A percentile compares a stretch with the other conserved stretches of the same genome.
Conservation (phyloP, 179 eudicot species). For the Heliamphora pulchella region DNA sequence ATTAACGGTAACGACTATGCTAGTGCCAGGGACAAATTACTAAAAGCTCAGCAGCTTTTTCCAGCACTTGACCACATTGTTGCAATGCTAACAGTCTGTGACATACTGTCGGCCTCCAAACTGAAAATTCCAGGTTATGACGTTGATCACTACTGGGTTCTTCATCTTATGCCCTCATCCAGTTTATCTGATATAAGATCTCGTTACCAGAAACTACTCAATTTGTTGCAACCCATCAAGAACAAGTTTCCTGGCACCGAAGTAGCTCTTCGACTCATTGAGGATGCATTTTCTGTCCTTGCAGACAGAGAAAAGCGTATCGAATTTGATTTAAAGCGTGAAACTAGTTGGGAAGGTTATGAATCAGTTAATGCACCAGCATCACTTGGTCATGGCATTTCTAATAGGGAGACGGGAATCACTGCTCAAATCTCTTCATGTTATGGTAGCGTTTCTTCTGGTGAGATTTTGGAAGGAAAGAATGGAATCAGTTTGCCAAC, state of each 20-base stretch:
- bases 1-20: conserved; percentile 22
- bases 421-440: conserved; percentile 12
- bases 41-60: conserved; percentile 32
- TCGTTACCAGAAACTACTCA: conserved; percentile 28
- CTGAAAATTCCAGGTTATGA: conserved; percentile 27
- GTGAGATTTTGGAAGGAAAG: conserved; percentile 5
- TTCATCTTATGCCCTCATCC: conserved; percentile 28
- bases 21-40: conserved; percentile 27
- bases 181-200: conserved; percentile 15
- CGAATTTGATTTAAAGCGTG: conserved; percentile 28
- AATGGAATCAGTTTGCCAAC: conserved; percentile 1
- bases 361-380: conserved; percentile 16
- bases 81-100: conserved; percentile 31
- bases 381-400: neutral
- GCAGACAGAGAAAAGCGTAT: conserved; percentile 25
- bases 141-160: conserved; percentile 33
- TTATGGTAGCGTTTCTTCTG: conserved; percentile 12
- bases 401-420: conserved; percentile 6
- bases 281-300: conserved; percentile 30
- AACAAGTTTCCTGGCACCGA: conserved; percentile 31
- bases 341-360: conserved; percentile 24
- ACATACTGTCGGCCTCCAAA: conserved; percentile 28
- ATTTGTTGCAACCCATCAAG: conserved; percentile 25
- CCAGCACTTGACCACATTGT: conserved; percentile 28
- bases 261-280: conserved; percentile 25